A percentile compares a stretch with the other conserved stretches of the same genome.
Evolutionary conservation across 2,329 filamentous ascomycete genomes (phyloP).

Genomic region (Neofusicoccum sp.): DNA sequence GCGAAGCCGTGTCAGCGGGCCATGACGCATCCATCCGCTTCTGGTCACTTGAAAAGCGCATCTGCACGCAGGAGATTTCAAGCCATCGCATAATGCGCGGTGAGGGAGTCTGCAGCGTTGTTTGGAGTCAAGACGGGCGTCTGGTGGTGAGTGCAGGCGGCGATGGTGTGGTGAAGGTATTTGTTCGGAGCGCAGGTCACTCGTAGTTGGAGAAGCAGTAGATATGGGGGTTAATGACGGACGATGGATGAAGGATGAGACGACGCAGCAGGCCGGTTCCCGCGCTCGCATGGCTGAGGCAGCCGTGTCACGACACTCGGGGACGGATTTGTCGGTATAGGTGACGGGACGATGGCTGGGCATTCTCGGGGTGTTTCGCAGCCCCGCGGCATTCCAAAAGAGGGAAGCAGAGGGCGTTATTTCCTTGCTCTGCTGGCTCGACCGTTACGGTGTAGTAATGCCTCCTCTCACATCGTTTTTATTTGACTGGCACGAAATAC

Average conservation of each 20-base stretch:
- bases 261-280: not conserved
- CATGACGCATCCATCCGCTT: slow-evolving; percentile 95
- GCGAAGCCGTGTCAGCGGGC: slow-evolving; percentile 90
- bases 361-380: slow-evolving; percentile 1
- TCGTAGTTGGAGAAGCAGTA: not conserved
- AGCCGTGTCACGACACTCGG: not conserved
- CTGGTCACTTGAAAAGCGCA: slow-evolving; percentile 94
- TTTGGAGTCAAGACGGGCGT: slow-evolving; percentile 92
- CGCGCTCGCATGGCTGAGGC: not conserved
- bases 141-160: slow-evolving; percentile 94
- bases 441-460: slow-evolving; percentile 7
- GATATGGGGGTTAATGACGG: not conserved
- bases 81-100: slow-evolving; percentile 92
- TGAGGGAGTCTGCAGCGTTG: slow-evolving; percentile 89
- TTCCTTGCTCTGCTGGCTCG: not conserved
- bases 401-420: not conserved
- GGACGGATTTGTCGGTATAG: slow-evolving; percentile 8
- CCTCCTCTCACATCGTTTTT: not conserved
- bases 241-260: slow-evolving; percentile 1
- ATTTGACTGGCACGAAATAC: slow-evolving; percentile 8
- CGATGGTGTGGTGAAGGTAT: slow-evolving; percentile 95
- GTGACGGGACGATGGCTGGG: slow-evolving; percentile 8
- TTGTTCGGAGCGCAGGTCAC: slow-evolving; percentile 33
- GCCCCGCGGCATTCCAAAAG: slow-evolving; percentile 2
- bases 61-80: slow-evolving; percentile 93